These are phyloP conservation scores for Curvularia spicifera DNA, from an alignment of 2,329 filamentous ascomycete species.

Conservation along the genomic window DNA sequence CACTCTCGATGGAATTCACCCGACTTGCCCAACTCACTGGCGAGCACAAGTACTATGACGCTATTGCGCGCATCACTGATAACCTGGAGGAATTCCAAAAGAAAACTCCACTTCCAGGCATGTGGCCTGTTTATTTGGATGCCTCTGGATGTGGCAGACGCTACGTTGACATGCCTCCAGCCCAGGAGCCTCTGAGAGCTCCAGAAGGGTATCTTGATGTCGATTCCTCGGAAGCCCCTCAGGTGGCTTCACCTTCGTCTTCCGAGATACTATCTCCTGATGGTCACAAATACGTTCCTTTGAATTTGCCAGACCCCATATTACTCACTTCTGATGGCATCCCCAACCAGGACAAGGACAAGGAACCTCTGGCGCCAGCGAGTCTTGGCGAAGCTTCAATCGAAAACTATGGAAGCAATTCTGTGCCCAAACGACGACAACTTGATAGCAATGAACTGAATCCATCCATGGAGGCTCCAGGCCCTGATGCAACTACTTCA, in stretches of 20 bases:
- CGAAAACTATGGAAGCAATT: constrained; percentile 34
- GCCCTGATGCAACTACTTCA: constrained; percentile 7
- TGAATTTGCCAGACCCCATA: constrained; percentile 40
- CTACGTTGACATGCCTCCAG: constrained; percentile 32
- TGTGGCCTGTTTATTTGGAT: constrained; percentile 57
- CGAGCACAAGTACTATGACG: constrained; percentile 57
- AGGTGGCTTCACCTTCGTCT: constrained; percentile 16
- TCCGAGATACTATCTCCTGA: constrained; percentile 34
- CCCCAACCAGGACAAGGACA: constrained; percentile 1
- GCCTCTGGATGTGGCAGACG: constrained; percentile 48
- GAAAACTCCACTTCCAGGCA: constrained; percentile 55
- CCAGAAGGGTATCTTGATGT: constrained; percentile 17
- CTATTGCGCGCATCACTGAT: constrained; percentile 54
- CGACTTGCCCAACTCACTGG: constrained; percentile 56
- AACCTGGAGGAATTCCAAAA: constrained; percentile 53
- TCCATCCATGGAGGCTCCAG: constrained; percentile 13
- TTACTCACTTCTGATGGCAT: constrained; percentile 30
- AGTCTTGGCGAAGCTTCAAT: constrained; percentile 21
- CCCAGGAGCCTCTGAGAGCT: constrained; percentile 31
- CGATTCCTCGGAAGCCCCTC: constrained; percentile 1
- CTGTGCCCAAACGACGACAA: constrained; percentile 34
- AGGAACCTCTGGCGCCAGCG: constrained; percentile 12
- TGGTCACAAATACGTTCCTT: constrained; percentile 44
- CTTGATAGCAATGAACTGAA: constrained; percentile 30
- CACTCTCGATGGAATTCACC: constrained; percentile 58